Evolutionary conservation across 108 stramenopile species (phyloP), one percentile per base, ranked within the genome.

Genomic region (Stephanodiscus minutulus): DNA sequence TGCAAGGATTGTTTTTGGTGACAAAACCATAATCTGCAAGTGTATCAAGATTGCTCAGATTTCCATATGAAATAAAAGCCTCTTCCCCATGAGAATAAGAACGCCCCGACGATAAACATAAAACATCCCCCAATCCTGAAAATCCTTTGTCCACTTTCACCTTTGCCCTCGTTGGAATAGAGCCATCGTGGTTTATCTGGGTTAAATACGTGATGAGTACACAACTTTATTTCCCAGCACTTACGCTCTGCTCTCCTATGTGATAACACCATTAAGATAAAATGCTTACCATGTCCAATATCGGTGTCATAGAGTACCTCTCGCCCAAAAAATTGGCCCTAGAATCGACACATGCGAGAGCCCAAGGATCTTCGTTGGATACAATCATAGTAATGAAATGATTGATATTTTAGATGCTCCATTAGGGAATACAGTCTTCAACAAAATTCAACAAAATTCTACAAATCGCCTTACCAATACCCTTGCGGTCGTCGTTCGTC

Each of bases 1-100:
- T 91, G 70, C 63, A 72, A 27, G 79, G 66, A 64, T 91, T 91
- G 25, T 70, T 69, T 18, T 70, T 55, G 35, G 37, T 43, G 1
- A 87, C 84, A 68, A 92, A 92, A 20, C 91, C 91, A 75, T 92
- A 92, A 61, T 90, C 82, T 10, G 41, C 82, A 7, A 92, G 67
- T 12, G 88, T 84, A 65, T 92, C 85, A 6, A 92, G 61, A 69
- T 90, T 92, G 48, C 85, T 72, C 25, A 92, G 79, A 48, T 79
- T 70, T 9, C 91, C 91, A 71, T 92, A 92, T 3, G 74, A 77
- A 25, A 92, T 86, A 50, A 78, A 86, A 25, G 85, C 85, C 70
- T 91, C 87, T 5, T 82, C 75, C 1, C 79, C 85, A 39, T 58
- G 56, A 25, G 62, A 55, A 57, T 68, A 74, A 6, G 58, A 50